phyloP scores from a whole-genome alignment of 148 eudicot species.

The Cornus kousa region DNA sequence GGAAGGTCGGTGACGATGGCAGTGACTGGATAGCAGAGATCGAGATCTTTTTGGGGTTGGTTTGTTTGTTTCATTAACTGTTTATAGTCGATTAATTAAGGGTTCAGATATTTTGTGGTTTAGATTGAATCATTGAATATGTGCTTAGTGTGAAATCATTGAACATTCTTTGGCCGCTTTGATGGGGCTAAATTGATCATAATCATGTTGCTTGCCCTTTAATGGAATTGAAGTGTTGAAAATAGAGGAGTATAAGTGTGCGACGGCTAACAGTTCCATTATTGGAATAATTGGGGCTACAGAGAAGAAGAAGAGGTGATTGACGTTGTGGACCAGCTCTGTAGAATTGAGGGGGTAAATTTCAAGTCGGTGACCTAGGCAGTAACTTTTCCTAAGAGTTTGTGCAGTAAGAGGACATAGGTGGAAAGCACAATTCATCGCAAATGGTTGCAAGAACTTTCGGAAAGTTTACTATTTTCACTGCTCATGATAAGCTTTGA shows the following conservation, averaged over 20 bases:
- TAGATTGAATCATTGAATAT: neutral
- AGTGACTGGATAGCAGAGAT: slow-evolving; percentile 8
- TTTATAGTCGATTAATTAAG: neutral
- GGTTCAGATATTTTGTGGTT: slow-evolving; percentile 9
- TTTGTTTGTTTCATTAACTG: neutral
- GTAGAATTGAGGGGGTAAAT: neutral
- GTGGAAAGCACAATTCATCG: neutral
- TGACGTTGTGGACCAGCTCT: neutral
- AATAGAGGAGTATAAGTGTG: neutral
- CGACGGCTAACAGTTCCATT: neutral
- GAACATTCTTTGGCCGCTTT: slow-evolving; percentile 1
- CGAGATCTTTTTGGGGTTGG: neutral
- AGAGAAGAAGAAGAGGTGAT: neutral
- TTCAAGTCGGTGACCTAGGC: neutral
- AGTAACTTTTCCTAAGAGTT: neutral
- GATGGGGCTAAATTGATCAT: neutral
- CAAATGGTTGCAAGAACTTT: slow-evolving; percentile 3
- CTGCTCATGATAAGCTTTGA: neutral
- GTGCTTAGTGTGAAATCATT: neutral
- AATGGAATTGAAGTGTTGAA: slow-evolving; percentile 7
- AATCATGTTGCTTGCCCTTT: slow-evolving; percentile 3
- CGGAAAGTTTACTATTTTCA: slow-evolving; percentile 1
- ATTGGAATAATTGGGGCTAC: slow-evolving; percentile 22
- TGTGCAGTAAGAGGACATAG: neutral
- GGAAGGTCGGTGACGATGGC: slow-evolving; percentile 1